Percentiles rank a stretch among this genome's conserved stretches.
Conservation (phyloP, 257 asterid genomes). For the Solanum sparsipilum region DNA sequence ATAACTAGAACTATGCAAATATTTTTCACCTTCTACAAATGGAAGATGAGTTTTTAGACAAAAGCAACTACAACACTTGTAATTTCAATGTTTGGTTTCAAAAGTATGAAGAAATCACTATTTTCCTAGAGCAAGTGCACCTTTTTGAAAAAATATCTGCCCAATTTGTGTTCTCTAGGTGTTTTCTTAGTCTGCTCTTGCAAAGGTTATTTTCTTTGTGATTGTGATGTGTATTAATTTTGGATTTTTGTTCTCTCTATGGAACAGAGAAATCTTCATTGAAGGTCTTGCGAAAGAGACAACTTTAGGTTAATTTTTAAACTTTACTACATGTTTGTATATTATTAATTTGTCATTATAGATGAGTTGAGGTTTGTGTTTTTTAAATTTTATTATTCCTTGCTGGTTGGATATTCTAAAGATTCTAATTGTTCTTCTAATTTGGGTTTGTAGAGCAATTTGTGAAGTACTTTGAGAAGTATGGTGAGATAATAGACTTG, state of each 20-base stretch:
- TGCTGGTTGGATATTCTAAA: not conserved
- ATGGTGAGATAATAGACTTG: slow-evolving; percentile 86
- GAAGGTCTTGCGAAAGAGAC: slow-evolving; percentile 91
- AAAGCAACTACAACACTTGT: too few relatives aligned
- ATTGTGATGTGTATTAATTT: not conserved
- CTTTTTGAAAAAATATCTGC: not conserved
- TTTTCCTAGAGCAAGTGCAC: not conserved
- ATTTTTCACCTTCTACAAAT: too few relatives aligned
- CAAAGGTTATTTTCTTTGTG: not conserved
- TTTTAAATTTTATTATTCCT: not conserved
- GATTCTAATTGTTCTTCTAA: not conserved
- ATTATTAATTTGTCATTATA: not conserved
- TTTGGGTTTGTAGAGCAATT: slow-evolving; percentile 41
- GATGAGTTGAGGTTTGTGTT: not conserved
- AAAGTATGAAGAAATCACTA: not conserved
- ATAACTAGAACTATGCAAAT: too few relatives aligned
- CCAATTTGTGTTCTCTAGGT: not conserved
- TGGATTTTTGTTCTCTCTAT: not conserved
- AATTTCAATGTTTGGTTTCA: too few relatives aligned
- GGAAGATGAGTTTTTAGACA: too few relatives aligned
- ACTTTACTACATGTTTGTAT: not conserved
- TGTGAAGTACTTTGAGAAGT: slow-evolving; percentile 85
- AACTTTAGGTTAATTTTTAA: slow-evolving; percentile 43
- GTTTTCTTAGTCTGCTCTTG: not conserved
- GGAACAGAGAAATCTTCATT: slow-evolving; percentile 66